A percentile compares a stretch with the other conserved stretches of the same genome.
phyloP scores from a whole-genome alignment of 768 basidiomycete genomes.

The Tulasnella calospora region DNA sequence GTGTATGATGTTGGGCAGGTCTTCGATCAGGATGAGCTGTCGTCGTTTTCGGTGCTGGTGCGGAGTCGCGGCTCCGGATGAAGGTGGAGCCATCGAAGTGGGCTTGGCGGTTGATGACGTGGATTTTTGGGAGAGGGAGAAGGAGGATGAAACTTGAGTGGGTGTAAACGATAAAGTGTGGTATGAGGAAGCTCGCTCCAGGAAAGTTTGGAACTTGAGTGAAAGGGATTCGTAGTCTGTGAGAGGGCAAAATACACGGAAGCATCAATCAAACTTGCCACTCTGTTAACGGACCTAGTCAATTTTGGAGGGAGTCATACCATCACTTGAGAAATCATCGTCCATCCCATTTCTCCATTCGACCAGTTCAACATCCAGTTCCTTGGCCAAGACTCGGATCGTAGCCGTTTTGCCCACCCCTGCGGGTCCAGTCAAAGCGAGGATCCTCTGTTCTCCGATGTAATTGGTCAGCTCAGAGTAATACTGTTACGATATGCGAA shows the following conservation, averaged over 20 bases:
- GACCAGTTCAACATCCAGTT: constrained; percentile 71
- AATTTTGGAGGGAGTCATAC: background rate
- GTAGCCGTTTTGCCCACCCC: constrained; percentile 90
- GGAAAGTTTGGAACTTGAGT: constrained; percentile 69
- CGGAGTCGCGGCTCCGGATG: constrained; percentile 18
- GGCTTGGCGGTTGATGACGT: constrained; percentile 16
- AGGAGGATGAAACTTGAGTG: constrained; percentile 20
- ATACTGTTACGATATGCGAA: background rate
- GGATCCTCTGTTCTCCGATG: constrained; percentile 55
- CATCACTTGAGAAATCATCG: constrained; percentile 39
- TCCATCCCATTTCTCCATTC: constrained; percentile 78
- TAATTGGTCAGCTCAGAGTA: background rate
- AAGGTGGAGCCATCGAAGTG: constrained; percentile 11
- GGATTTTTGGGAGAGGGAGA: constrained; percentile 27
- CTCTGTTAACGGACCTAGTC: background rate
- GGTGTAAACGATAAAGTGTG: constrained; percentile 46
- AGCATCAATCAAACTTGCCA: background rate
- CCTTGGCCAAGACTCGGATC: constrained; percentile 63
- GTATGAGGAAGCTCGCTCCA: constrained; percentile 63
- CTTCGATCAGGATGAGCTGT: constrained; percentile 75
- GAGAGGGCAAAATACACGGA: no score
- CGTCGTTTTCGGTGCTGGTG: constrained; percentile 31
- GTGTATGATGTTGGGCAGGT: constrained; percentile 87
- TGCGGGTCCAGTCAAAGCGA: constrained; percentile 81
- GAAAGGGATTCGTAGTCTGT: constrained; percentile 40